Conservation (phyloP, 257 asterid genomes). For the Plantago ovata region DNA sequence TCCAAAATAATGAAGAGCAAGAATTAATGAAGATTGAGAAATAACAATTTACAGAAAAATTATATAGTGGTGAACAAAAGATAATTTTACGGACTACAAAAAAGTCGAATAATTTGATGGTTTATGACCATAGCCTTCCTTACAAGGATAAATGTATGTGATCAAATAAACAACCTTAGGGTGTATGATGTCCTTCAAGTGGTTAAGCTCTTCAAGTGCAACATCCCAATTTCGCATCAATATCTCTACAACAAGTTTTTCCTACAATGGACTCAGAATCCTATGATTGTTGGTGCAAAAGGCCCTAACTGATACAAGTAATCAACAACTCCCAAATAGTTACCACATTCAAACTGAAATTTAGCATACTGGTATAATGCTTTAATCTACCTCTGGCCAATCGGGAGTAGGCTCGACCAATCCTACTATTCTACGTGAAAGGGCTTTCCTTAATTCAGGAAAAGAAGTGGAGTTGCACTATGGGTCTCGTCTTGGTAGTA, state of each 20-base stretch:
- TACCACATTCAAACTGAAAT: constrained; percentile 98
- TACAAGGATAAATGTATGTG: not conserved
- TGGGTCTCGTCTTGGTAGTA: no score
- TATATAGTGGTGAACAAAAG: no score
- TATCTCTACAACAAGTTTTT: constrained; percentile 94
- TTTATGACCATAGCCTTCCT: no score
- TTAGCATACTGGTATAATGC: constrained; percentile 89
- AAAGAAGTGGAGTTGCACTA: no score
- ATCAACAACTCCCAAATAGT: constrained; percentile 96
- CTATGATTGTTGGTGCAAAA: constrained; percentile 74
- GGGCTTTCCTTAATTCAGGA: no score
- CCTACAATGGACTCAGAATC: constrained; percentile 95
- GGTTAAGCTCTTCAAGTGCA: constrained; percentile 92
- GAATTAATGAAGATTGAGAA: no score
- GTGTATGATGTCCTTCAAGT: constrained; percentile 87
- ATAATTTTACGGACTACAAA: no score
- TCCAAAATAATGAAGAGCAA: no score
- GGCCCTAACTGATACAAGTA: constrained; percentile 78
- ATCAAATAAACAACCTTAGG: constrained; percentile 52
- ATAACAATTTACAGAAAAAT: no score
- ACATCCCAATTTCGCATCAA: constrained; percentile 96
- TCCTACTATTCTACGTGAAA: no score
- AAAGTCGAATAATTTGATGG: no score
- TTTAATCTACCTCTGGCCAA: constrained; percentile 89
- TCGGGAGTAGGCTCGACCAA: no score